These are phyloP conservation scores for Acacia confusa DNA, from an alignment of 306 rosid species.

Conservation along the genomic window DNA sequence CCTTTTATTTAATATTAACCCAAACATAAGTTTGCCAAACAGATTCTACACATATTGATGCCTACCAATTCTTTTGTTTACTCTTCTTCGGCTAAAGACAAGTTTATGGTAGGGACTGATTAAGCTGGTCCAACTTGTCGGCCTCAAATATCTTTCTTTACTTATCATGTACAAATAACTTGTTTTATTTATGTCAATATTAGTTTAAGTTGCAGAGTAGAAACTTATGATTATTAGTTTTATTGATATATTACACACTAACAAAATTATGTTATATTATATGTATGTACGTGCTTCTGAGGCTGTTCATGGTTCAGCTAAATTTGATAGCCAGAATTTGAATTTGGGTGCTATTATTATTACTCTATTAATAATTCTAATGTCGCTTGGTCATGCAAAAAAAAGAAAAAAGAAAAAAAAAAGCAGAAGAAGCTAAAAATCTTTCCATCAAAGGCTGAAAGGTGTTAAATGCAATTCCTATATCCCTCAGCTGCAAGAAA, in stretches of 20 bases:
- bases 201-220: not conserved
- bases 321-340: not conserved
- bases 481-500: not conserved
- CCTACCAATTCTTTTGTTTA: not conserved
- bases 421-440: not conserved
- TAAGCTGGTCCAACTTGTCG: not conserved
- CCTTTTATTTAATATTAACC: not conserved
- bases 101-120: constrained; percentile 1
- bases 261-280: not conserved
- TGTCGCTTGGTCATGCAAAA: not conserved
- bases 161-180: not conserved
- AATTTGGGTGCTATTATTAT: not conserved
- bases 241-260: not conserved
- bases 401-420: too few species aligned
- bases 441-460: not conserved
- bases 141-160: not conserved
- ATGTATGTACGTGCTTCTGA: not conserved
- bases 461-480: not conserved
- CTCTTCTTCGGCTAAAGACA: not conserved
- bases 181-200: not conserved
- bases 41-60: not conserved
- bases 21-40: constrained; percentile 8
- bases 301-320: not conserved
- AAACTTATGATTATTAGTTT: not conserved
- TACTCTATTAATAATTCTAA: not conserved